Evolutionary conservation across 2,329 filamentous ascomycete genomes (phyloP), one percentile per base, ranked within the genome.

Genomic region (Podosphaera aphanis): DNA sequence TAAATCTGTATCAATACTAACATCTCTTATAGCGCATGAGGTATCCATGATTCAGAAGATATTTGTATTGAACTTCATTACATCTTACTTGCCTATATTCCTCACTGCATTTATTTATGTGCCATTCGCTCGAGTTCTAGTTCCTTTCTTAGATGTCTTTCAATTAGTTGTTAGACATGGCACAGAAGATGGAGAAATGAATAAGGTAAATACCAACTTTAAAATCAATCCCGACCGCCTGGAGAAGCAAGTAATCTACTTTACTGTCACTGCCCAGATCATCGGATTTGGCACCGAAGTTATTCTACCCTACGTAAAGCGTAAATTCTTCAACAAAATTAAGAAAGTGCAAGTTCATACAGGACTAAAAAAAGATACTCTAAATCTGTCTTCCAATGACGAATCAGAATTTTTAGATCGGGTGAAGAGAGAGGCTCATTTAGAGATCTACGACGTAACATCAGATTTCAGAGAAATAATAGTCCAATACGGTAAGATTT

Each of bases 21-120:
- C 37, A 37, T 2, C 1, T 46, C 49, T 53, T 46, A 8, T 51
- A 76, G 78, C 77, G 13, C 81, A 93, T 56, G 76, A 93, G 49
- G 74, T 81, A 18, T 81, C 86, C 1, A 73, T 93, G 58, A 83
- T 90, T 0, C 77, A 83, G 48, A 98, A 98, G 66, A 80, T 93
- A 29, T 95, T 98, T 57, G 77, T 95, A 13, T 73, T 95, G 57
- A 93, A 94, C 65, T 93, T 94, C 63, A 88, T 95, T 62, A 93
- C 85, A 5, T 93, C 86, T 0, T 95, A 94, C 60, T 75, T 93
- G 45, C 82, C 84, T 1, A 78, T 92, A n/a, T 78, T 93, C 57
- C 71, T 95, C 16, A 94, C 86, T 0, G 83, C 86, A 0, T 95
- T 94, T 54, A 76, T 94, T 50, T 95, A 94, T 56, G 83, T 93